Conservation (phyloP, 768 basidiomycete genomes). For the Cantharellus cinnabarinus region DNA sequence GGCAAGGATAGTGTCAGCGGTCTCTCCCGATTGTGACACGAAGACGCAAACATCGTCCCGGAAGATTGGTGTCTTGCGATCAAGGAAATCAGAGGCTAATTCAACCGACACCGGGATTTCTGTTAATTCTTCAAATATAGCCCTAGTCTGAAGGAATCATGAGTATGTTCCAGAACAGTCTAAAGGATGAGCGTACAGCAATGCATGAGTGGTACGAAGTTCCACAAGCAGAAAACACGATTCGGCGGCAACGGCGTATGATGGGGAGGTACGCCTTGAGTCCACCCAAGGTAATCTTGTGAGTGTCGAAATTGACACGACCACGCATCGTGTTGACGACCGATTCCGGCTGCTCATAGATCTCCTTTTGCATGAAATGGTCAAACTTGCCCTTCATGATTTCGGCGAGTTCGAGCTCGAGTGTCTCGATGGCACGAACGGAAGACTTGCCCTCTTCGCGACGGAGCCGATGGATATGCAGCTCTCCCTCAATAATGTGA, state of each 20-base stretch:
- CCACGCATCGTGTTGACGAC: slow-evolving; percentile 99
- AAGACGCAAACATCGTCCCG: slow-evolving; percentile 94
- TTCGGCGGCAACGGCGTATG: slow-evolving; percentile 82
- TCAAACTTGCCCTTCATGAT: slow-evolving; percentile 99
- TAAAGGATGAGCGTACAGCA: slow-evolving; percentile 24
- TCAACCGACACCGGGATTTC: slow-evolving; percentile 97
- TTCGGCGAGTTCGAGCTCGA: slow-evolving; percentile 97
- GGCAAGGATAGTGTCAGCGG: slow-evolving; percentile 92
- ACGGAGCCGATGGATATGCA: slow-evolving; percentile 96
- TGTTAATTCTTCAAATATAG: slow-evolving; percentile 96
- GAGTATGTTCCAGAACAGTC: neutral
- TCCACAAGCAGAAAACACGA: slow-evolving; percentile 96
- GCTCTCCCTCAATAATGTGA: slow-evolving; percentile 88
- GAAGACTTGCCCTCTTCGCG: slow-evolving; percentile 46
- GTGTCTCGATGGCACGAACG: slow-evolving; percentile 89
- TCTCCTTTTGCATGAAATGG: slow-evolving; percentile 99
- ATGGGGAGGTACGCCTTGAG: slow-evolving; percentile 87
- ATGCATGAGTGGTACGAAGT: slow-evolving; percentile 96
- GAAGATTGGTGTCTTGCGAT: slow-evolving; percentile 98
- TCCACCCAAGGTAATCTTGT: slow-evolving; percentile 84
- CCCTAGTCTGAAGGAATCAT: slow-evolving; percentile 34
- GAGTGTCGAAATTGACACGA: slow-evolving; percentile 91
- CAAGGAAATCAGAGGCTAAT: slow-evolving; percentile 93
- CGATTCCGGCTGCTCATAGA: slow-evolving; percentile 96
- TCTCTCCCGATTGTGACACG: slow-evolving; percentile 95